Conservation (phyloP, 2,329 filamentous ascomycete genomes). For the Aspergillus melleus region DNA sequence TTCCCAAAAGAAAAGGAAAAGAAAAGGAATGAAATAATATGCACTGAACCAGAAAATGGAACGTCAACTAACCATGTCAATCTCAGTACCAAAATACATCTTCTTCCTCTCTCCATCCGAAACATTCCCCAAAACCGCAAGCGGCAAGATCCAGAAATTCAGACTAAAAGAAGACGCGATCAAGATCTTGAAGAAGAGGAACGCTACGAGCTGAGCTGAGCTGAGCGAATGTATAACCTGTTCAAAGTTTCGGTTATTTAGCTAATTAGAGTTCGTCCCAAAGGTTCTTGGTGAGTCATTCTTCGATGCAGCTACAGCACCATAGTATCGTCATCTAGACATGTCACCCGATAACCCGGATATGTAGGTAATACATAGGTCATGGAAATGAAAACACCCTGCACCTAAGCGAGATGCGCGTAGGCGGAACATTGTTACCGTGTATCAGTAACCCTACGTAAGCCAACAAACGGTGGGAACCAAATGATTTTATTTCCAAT, state of each 20-base stretch:
- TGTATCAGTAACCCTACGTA: not conserved
- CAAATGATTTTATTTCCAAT: not conserved
- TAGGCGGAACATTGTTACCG: too few species aligned
- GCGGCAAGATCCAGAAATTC: slow-evolving; percentile 96
- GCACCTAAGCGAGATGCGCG: too few species aligned
- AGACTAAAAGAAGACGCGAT: slow-evolving; percentile 71
- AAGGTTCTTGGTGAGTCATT: too few species aligned
- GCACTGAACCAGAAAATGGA: not conserved
- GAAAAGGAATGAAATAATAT: too few species aligned
- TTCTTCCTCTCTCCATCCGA: slow-evolving; percentile 66
- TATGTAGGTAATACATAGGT: too few species aligned
- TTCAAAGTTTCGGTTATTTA: too few species aligned
- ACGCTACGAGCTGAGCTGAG: not conserved
- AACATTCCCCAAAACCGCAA: slow-evolving; percentile 90
- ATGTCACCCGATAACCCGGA: too few species aligned
- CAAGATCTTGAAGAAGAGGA: slow-evolving; percentile 42
- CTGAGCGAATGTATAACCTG: too few species aligned
- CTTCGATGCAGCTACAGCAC: too few species aligned
- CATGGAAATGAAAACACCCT: too few species aligned
- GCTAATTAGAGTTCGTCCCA: too few species aligned
- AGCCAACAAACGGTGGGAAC: not conserved
- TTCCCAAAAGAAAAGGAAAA: not conserved
- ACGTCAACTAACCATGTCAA: not conserved
- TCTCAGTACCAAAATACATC: slow-evolving; percentile 75
- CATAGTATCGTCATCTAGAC: too few species aligned